Percentiles rank a stretch among this genome's conserved stretches.
Conservation (phyloP, 2,329 filamentous ascomycete species). For the Penicillium sp. region DNA sequence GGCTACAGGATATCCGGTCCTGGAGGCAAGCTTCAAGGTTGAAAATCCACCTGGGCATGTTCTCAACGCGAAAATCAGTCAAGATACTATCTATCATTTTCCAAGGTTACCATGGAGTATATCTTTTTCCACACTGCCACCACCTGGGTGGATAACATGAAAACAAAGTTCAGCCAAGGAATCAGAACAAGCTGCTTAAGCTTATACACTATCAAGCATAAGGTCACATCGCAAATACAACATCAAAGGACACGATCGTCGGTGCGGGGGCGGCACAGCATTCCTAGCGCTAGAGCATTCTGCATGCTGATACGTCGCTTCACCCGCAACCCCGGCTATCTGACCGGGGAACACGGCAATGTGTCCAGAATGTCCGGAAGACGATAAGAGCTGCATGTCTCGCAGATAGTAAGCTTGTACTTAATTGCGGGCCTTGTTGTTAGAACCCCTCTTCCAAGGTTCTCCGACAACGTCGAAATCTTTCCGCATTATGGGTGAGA, state of each 20-base stretch:
- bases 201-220: neutral
- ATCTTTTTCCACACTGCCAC: no score
- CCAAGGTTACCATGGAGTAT: no score
- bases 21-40: no score
- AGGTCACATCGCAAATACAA: neutral
- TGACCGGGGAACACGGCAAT: neutral
- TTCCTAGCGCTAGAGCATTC: neutral
- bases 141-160: no score
- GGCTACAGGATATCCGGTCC: no score
- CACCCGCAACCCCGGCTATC: neutral
- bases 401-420: neutral
- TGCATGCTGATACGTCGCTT: neutral
- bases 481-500: neutral
- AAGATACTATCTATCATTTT: no score
- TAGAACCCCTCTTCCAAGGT: neutral
- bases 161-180: no score
- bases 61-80: no score
- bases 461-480: neutral
- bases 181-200: no score
- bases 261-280: neutral
- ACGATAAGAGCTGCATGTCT: constrained; percentile 3
- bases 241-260: neutral
- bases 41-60: no score
- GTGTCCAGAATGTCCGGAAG: neutral
- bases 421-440: neutral